Evolutionary conservation across 1,284 basidiomycete genomes (phyloP), one percentile per base, ranked within the genome.

Genomic region (Irpex rosettiformis): DNA sequence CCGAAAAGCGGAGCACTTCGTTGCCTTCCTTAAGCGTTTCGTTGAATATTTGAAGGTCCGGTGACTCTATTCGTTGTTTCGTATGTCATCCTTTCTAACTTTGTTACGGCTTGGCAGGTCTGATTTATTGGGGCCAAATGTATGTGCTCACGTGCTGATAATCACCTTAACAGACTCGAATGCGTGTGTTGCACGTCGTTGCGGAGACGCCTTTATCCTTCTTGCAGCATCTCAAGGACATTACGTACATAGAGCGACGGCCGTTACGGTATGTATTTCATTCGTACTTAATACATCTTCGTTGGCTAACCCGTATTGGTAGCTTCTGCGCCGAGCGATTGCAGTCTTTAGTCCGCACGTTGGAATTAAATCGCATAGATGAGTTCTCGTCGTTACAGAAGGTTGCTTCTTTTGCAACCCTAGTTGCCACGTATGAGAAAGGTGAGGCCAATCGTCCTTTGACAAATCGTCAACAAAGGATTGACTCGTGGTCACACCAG

Each of bases 181-280:
- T 99, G 96, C 87, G 97, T 52, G 97, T 99, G 11, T 79, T 99
- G 24, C 97, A 99, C 70, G 97, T 99, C 62, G 97, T 99, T 7
- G 97, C 97, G n/a, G 97, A 99, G 73, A 99, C 97, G 3, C 97
- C 97, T 0, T 79, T 93, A n/a, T 98, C 96, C 1, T 99, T 99
- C 74, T 76, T 99, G 45, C 97, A 98, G 68, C 97, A 99, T 75
- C 79, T 99, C 52, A 99, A 98, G 74, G 97, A 99, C 69, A 98
- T 99, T 66, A 99, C 97, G 10, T 99, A 94, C 71, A 99, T 99
- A 66, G 97, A 99, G 72, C 83, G 93, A 62, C 83, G 96, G 64
- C 97, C 97, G n/a, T 76, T 99, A 58, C 84, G 91, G 94, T 91
- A 69, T 61, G 79, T 71, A 47, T 49, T 52, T 22, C 30, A 6